A percentile compares a stretch with the other conserved stretches of the same genome.
phyloP scores from a whole-genome alignment of 1,284 basidiomycete species.

The Amylostereum areolatum region DNA sequence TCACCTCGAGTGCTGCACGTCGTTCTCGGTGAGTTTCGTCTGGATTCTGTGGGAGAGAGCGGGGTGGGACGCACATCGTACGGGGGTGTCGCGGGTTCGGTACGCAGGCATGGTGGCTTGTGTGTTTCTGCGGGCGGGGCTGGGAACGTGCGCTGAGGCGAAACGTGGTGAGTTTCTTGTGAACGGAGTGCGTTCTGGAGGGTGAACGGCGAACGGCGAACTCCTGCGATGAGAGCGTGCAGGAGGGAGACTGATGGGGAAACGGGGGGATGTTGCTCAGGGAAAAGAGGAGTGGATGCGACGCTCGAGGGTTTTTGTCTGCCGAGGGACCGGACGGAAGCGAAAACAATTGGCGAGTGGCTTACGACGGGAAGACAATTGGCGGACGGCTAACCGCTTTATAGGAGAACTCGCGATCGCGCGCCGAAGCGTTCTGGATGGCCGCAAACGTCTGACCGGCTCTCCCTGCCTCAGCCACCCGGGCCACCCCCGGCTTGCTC shows the following conservation, averaged over 20 bases:
- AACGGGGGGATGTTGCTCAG: constrained; percentile 8
- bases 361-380: constrained; percentile 53
- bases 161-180: too few relatives aligned
- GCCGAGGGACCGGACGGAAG: constrained; percentile 8
- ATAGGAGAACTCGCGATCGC: constrained; percentile 35
- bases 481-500: too few relatives aligned
- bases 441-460: too few relatives aligned
- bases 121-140: background rate
- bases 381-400: constrained; percentile 41
- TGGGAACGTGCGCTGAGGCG: background rate
- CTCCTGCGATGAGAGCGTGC: background rate
- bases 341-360: constrained; percentile 51
- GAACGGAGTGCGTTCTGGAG: too few relatives aligned
- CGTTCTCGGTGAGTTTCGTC: too few relatives aligned
- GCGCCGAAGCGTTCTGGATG: constrained; percentile 30
- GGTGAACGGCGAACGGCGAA: too few relatives aligned
- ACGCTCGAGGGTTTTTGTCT: constrained; percentile 12
- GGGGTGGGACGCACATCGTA: constrained; percentile 49
- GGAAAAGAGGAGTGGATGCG: background rate
- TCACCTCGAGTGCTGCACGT: constrained; percentile 62
- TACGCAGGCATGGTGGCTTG: constrained; percentile 61
- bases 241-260: constrained; percentile 13
- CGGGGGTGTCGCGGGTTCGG: constrained; percentile 65
- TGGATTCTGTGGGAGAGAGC: constrained; percentile 4
- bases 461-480: too few relatives aligned